These are phyloP conservation scores for Porcisia hertigi DNA, from an alignment of 208 protist genomes.

Conservation along the genomic window DNA sequence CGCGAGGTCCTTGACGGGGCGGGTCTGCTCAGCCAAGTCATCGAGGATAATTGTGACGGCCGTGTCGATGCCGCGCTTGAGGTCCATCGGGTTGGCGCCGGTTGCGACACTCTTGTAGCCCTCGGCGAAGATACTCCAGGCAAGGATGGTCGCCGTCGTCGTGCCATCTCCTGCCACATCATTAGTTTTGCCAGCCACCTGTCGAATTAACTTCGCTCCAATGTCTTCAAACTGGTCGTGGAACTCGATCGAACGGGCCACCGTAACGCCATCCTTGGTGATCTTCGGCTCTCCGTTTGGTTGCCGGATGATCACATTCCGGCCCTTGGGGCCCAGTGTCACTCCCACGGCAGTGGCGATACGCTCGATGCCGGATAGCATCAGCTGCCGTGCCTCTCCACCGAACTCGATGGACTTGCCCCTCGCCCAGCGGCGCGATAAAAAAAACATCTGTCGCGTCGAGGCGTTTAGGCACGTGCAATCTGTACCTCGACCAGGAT, in stretches of 20 bases:
- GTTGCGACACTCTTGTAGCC: constrained; percentile 98
- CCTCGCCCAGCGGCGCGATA: constrained; percentile 34
- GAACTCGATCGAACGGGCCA: constrained; percentile 99
- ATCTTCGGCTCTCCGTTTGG: constrained; percentile 98
- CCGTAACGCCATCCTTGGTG: constrained; percentile 99
- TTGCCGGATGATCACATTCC: constrained; percentile 99
- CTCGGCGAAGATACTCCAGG: constrained; percentile 98
- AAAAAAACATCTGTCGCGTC: constrained; percentile 27
- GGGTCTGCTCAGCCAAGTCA: constrained; percentile 92
- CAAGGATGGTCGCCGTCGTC: constrained; percentile 99
- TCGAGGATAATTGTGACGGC: constrained; percentile 92
- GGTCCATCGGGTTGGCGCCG: constrained; percentile 99
- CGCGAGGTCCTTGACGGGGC: constrained; percentile 93
- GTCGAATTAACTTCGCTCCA: constrained; percentile 96
- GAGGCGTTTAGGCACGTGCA: neutral
- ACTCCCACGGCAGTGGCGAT: constrained; percentile 97
- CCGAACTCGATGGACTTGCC: constrained; percentile 97
- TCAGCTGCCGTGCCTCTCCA: constrained; percentile 91
- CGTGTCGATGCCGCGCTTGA: constrained; percentile 98
- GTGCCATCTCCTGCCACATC: constrained; percentile 98
- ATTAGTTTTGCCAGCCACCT: constrained; percentile 98
- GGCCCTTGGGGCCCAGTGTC: constrained; percentile 98
- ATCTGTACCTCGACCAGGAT: neutral
- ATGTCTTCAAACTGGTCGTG: constrained; percentile 98
- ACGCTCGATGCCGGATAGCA: constrained; percentile 97